Base-by-base conservation (phyloP, 768 basidiomycete species). In the Boletus eberwhitei region DNA sequence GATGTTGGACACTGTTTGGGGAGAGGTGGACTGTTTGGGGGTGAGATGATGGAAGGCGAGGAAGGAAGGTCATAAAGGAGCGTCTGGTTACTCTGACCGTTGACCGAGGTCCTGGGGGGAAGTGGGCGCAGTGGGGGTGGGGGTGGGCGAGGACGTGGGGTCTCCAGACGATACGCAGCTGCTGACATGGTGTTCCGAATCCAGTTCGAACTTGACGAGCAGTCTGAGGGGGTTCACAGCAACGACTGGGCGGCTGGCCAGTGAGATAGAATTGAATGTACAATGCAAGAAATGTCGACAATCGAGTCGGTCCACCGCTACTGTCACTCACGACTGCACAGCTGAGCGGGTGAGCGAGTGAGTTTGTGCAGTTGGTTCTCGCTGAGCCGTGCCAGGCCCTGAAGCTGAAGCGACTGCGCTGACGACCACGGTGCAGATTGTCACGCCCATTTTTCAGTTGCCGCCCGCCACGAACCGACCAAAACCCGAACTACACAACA, bases 61-160 rank as follows among this genome's bases (percentile, higher is more conserved):
- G 86, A 79, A 60, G 88, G 87, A 58, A 88, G 79, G 73, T 88
- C 85, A 70, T 89, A 88, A 73, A 89, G 84, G 67, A 89, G 82
- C 48, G 86, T 81, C 66, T 84, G 79, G 48, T 77, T 74, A 61
- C 80, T 78, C 58, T 73, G 73, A 40, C 73, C 73, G 58, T 68
- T 67, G 60, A 78, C 67, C 11, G 82, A 75, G 17, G 79, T 70
- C 63, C 73, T 65, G 66, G 62, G 79, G 73, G 76, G 59, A 75
- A 75, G 59, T 73, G 74, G 79, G 53, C 80, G 80, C 54, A 88
- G 71, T 11, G 86, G 84, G 6, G 84, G 76, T 14, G 84, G 85
- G 0, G 76, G 77, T 13, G 75, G 76, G 43, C 84, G 80, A 21
- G 84, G 74, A 37, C 84, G 82, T 35, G 86, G 79, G 0, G 83